phyloP scores from a whole-genome alignment of 1,139 yeast species.

The Pichia norvegensis region DNA sequence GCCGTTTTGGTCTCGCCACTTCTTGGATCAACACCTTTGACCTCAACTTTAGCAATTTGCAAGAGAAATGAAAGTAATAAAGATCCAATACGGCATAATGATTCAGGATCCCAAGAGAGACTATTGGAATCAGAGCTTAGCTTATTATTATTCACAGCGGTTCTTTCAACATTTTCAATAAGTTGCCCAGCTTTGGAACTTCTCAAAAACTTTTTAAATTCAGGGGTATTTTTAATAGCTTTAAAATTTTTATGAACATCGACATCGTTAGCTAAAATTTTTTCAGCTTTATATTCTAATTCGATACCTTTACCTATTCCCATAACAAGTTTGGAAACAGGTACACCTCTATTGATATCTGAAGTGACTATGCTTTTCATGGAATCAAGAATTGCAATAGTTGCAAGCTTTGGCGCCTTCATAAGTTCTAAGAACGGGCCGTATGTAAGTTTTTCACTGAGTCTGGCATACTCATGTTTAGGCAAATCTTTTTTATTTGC shows the following conservation, averaged over 20 bases:
- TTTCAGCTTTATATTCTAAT: slow-evolving; percentile 68
- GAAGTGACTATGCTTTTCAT: slow-evolving; percentile 63
- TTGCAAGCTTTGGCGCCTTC: slow-evolving; percentile 73
- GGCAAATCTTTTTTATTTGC: slow-evolving; percentile 3
- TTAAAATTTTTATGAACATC: slow-evolving; percentile 34
- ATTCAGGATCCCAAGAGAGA: slow-evolving; percentile 51
- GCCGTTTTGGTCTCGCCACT: slow-evolving; percentile 62
- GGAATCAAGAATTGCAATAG: slow-evolving; percentile 75
- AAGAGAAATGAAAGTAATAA: slow-evolving; percentile 64
- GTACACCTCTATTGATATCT: slow-evolving; percentile 76
- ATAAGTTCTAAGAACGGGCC: slow-evolving; percentile 74
- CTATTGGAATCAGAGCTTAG: slow-evolving; percentile 17
- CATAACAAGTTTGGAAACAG: slow-evolving; percentile 74
- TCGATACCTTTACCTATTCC: slow-evolving; percentile 83
- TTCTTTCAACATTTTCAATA: slow-evolving; percentile 20
- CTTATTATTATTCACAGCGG: slow-evolving; percentile 10
- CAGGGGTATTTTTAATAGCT: slow-evolving; percentile 30
- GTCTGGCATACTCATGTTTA: slow-evolving; percentile 22
- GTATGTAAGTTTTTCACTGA: slow-evolving; percentile 52
- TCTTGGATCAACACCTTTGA: slow-evolving; percentile 69
- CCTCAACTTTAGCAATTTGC: slow-evolving; percentile 76
- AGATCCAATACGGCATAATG: slow-evolving; percentile 78
- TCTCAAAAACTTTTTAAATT: slow-evolving; percentile 39
- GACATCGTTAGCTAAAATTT: slow-evolving; percentile 50
- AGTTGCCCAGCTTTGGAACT: slow-evolving; percentile 23